Percentiles rank a stretch among this genome's conserved stretches.
These are phyloP conservation scores for Trichoderma reesei DNA, from an alignment of 495 filamentous ascomycete species.

Conservation along the genomic window DNA sequence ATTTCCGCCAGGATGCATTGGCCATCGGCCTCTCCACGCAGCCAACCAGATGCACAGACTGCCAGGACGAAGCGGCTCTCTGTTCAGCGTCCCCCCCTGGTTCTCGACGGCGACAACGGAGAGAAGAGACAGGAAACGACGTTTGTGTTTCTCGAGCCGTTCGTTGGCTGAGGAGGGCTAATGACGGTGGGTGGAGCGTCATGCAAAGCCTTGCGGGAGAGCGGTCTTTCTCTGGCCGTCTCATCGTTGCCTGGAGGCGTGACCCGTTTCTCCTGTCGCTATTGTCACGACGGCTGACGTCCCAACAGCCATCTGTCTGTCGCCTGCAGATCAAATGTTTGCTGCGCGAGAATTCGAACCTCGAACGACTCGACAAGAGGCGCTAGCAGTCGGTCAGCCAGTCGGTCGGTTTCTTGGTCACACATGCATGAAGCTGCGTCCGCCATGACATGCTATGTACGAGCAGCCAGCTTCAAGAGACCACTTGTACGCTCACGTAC, in stretches of 20 bases:
- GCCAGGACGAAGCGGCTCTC: background rate
- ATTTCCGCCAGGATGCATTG: slow-evolving; percentile 10
- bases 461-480: no score
- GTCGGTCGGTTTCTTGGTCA: no score
- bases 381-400: background rate
- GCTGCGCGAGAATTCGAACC: background rate
- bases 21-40: slow-evolving; percentile 10
- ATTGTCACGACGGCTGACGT: slow-evolving; percentile 1
- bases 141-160: background rate
- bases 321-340: background rate
- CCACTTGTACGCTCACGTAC: background rate
- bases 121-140: background rate
- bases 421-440: no score
- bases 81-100: background rate
- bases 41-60: slow-evolving; percentile 10
- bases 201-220: slow-evolving; percentile 6
- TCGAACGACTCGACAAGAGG: background rate
- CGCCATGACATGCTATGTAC: no score
- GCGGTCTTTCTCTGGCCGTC: slow-evolving; percentile 4
- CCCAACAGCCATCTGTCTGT: background rate
- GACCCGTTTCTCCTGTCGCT: slow-evolving; percentile 5
- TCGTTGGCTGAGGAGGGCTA: background rate
- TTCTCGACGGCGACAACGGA: background rate
- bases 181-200: slow-evolving; percentile 1
- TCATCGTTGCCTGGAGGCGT: slow-evolving; percentile 5